phyloP scores from a whole-genome alignment of 306 rosid species.

The Vicia faba region DNA sequence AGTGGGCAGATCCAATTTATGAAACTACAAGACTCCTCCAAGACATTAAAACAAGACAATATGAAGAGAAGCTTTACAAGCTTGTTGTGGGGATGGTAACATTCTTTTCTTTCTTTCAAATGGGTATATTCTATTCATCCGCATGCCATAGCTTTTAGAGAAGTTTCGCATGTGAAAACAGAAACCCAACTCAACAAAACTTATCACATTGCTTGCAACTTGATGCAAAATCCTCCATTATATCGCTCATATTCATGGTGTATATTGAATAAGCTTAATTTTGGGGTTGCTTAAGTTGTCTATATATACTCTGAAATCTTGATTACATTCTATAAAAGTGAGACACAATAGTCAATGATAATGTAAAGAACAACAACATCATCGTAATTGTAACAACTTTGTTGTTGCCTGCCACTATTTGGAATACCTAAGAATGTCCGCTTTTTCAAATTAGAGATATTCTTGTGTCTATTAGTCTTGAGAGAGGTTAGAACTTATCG shows the following conservation, averaged over 20 bases:
- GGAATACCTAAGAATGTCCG: constrained; percentile 23
- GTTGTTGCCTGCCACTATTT: constrained; percentile 25
- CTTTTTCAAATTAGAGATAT: constrained; percentile 14
- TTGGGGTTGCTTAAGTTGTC: constrained; percentile 15
- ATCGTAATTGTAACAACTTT: constrained; percentile 18
- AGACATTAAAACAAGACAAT: constrained; percentile 81
- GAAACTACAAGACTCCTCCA: constrained; percentile 97
- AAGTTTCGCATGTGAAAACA: constrained; percentile 26
- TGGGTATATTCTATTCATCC: constrained; percentile 10
- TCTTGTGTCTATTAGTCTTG: constrained; percentile 22
- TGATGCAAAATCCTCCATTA: constrained; percentile 12
- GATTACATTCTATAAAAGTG: constrained; percentile 25
- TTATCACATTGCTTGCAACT: not conserved
- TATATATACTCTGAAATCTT: constrained; percentile 7
- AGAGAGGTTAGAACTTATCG: constrained; percentile 38
- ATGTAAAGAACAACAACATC: constrained; percentile 15
- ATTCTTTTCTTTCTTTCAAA: constrained; percentile 39
- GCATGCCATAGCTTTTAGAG: constrained; percentile 16
- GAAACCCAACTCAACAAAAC: constrained; percentile 11
- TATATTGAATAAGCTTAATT: constrained; percentile 19
- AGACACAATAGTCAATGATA: constrained; percentile 15
- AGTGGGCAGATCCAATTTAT: constrained; percentile 97
- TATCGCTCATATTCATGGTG: constrained; percentile 4
- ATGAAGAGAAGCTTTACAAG: constrained; percentile 87
- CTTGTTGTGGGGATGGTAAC: constrained; percentile 88